Percentiles rank a stretch among this genome's conserved stretches.
phyloP scores from a whole-genome alignment of 805 yeast species.

The Millerozyma miso region DNA sequence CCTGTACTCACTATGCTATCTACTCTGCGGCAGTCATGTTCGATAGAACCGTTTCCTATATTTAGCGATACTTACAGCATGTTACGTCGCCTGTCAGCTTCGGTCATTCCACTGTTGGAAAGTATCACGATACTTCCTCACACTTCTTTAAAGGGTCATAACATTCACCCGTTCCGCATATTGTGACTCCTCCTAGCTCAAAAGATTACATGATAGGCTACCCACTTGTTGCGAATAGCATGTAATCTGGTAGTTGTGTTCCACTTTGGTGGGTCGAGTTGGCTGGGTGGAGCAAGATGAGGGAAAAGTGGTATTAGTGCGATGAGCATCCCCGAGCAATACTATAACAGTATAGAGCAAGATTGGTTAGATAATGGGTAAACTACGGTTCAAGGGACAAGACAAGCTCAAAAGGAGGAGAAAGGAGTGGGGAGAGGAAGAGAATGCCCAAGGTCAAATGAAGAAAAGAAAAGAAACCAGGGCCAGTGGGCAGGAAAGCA shows the following conservation, averaged over 20 bases:
- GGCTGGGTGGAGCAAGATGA: too few relatives aligned
- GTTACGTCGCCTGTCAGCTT: not conserved
- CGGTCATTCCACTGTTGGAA: slow-evolving; percentile 5
- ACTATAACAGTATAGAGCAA: not conserved
- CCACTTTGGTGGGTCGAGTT: too few relatives aligned
- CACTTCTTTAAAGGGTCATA: not conserved
- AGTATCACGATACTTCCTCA: slow-evolving; percentile 7
- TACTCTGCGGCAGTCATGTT: not conserved
- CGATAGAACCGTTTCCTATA: not conserved
- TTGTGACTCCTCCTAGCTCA: not conserved
- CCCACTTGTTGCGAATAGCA: too few relatives aligned
- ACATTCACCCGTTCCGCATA: not conserved
- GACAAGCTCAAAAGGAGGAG: slow-evolving; percentile 6
- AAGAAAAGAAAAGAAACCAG: slow-evolving; percentile 1
- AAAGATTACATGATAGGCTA: not conserved
- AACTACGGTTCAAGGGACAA: slow-evolving; percentile 10
- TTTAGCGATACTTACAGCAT: not conserved
- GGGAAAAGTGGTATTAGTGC: not conserved
- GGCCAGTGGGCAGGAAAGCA: not conserved
- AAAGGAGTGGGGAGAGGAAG: not conserved
- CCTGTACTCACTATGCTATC: too few relatives aligned
- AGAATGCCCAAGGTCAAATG: not conserved
- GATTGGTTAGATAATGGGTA: slow-evolving; percentile 7
- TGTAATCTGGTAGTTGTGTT: too few relatives aligned
- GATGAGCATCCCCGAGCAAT: slow-evolving; percentile 2